Conservation (phyloP, 2,329 filamentous ascomycete genomes). For the Zasmidium angulare region DNA sequence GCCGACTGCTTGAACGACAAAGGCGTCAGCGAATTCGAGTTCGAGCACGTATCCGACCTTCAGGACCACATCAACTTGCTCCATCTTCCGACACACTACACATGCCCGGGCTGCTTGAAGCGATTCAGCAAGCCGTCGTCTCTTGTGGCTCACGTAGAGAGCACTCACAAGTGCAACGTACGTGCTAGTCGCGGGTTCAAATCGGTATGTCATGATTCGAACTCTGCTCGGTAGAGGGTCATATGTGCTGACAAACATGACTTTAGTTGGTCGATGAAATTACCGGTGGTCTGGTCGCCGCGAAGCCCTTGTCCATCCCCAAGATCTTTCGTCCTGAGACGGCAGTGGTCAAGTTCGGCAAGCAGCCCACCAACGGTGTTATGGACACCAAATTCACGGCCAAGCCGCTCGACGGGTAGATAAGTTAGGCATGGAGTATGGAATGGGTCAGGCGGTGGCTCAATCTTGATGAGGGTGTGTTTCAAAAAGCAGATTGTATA, state of each 20-base stretch:
- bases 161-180: slow-evolving; percentile 37
- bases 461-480: too few relatives aligned
- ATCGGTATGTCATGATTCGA: slow-evolving; percentile 20
- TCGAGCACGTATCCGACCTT: slow-evolving; percentile 30
- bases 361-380: slow-evolving; percentile 10
- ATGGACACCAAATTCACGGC: slow-evolving; percentile 14
- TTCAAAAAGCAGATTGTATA: background rate
- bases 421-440: too few relatives aligned
- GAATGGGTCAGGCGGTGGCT: too few relatives aligned
- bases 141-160: slow-evolving; percentile 45
- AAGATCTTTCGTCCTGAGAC: slow-evolving; percentile 19
- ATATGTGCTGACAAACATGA: background rate
- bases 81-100: slow-evolving; percentile 39
- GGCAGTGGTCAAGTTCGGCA: slow-evolving; percentile 10
- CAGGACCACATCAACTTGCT: slow-evolving; percentile 32
- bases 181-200: slow-evolving; percentile 38
- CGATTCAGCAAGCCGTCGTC: slow-evolving; percentile 38
- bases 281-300: slow-evolving; percentile 42
- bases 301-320: slow-evolving; percentile 18
- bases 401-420: background rate
- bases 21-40: slow-evolving; percentile 20
- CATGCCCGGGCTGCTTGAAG: slow-evolving; percentile 43
- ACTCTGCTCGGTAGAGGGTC: background rate
- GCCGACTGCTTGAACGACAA: slow-evolving; percentile 44
- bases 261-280: slow-evolving; percentile 37